These are phyloP conservation scores for Aspergillus panamensis DNA, from an alignment of 495 filamentous ascomycete species.

Conservation along the genomic window DNA sequence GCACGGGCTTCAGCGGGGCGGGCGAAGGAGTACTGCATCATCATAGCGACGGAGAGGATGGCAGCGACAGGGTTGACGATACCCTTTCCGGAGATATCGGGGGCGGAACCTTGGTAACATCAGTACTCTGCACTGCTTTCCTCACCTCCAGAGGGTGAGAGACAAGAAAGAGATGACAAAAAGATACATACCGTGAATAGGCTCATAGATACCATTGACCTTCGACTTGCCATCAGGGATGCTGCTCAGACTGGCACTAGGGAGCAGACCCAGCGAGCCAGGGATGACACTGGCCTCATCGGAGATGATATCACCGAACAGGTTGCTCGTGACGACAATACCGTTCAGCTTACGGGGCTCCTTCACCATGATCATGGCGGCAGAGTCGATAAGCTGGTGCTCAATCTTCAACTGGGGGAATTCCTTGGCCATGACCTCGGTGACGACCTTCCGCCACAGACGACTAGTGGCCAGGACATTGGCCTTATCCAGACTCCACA, in stretches of 20 bases:
- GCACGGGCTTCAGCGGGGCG: slow-evolving; percentile 48
- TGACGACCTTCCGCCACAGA: slow-evolving; percentile 85
- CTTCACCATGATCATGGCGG: slow-evolving; percentile 97
- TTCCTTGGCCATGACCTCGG: slow-evolving; percentile 73
- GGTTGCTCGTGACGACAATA: slow-evolving; percentile 87
- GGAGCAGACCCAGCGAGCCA: slow-evolving; percentile 83
- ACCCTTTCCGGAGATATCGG: slow-evolving; percentile 74
- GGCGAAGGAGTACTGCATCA: slow-evolving; percentile 54
- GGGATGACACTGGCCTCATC: slow-evolving; percentile 97
- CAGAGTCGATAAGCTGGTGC: slow-evolving; percentile 93
- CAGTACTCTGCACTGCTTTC: slow-evolving; percentile 1
- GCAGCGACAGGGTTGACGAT: slow-evolving; percentile 71
- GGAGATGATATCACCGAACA: slow-evolving; percentile 95
- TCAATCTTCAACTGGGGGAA: slow-evolving; percentile 81
- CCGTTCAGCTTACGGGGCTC: slow-evolving; percentile 88
- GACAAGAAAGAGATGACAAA: background rate
- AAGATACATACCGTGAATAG: slow-evolving; percentile 69
- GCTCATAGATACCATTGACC: slow-evolving; percentile 84
- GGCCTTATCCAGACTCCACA: slow-evolving; percentile 93
- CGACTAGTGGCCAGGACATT: slow-evolving; percentile 91
- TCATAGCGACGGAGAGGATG: slow-evolving; percentile 54
- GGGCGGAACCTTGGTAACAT: slow-evolving; percentile 39
- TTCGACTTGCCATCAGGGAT: slow-evolving; percentile 67
- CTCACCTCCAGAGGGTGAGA: no score
- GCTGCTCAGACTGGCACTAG: slow-evolving; percentile 82